phyloP scores from a whole-genome alignment of 495 filamentous ascomycete species.

The Trichoderma virens region DNA sequence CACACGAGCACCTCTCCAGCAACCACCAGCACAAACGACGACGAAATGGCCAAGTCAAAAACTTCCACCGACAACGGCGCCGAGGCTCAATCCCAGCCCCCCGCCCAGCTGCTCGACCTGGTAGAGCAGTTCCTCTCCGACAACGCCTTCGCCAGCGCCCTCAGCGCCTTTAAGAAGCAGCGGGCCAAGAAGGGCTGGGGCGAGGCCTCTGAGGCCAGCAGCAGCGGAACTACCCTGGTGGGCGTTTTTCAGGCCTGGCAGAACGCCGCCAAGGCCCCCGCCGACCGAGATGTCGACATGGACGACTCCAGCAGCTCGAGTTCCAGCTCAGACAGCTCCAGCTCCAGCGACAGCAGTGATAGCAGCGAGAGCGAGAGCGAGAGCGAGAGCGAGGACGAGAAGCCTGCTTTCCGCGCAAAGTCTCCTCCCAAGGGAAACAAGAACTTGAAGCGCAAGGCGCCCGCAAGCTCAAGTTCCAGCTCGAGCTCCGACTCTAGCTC shows the following conservation, averaged over 20 bases:
- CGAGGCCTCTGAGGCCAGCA: constrained; percentile 22
- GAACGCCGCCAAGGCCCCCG: constrained; percentile 46
- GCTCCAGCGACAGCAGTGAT: constrained; percentile 28
- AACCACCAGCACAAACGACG: constrained; percentile 8
- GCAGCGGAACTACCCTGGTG: constrained; percentile 27
- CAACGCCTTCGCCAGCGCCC: constrained; percentile 46
- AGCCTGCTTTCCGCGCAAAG: constrained; percentile 26
- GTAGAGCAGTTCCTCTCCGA: constrained; percentile 59
- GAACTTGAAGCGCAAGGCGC: constrained; percentile 58
- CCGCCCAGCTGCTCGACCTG: constrained; percentile 54
- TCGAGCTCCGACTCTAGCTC: constrained; percentile 36
- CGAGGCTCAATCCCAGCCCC: constrained; percentile 26
- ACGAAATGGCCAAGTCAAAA: constrained; percentile 24
- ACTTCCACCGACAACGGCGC: constrained; percentile 17
- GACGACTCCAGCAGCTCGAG: constrained; percentile 37
- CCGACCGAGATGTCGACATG: constrained; percentile 51
- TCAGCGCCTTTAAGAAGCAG: constrained; percentile 52
- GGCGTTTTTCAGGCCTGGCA: constrained; percentile 41
- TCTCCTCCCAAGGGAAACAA: constrained; percentile 23
- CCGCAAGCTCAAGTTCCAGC: constrained; percentile 34
- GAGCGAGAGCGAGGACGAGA: constrained; percentile 35
- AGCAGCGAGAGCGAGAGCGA: constrained; percentile 17
- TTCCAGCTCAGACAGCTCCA: constrained; percentile 35
- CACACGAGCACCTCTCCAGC: not conserved
- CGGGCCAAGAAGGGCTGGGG: constrained; percentile 39